Conservation (phyloP, 345 rosid genomes). For the Lepidium sativum region DNA sequence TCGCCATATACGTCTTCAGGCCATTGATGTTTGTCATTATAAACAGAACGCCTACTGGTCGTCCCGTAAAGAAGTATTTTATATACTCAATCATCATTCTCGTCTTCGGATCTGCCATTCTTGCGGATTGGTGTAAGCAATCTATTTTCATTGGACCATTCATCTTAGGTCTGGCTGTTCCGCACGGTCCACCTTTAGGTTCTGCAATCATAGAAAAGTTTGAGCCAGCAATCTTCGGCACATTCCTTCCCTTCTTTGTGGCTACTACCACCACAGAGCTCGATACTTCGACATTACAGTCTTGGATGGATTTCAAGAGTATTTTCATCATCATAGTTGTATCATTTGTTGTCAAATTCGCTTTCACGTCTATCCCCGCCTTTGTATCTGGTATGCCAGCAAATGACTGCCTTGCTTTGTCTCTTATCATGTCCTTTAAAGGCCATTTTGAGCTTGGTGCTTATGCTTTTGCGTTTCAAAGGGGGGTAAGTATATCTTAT, state of each 20-base stretch:
- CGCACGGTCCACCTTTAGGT: conserved; percentile 42
- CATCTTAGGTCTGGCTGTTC: conserved; percentile 34
- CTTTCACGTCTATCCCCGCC: conserved; percentile 23
- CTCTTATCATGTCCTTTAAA: conserved; percentile 38
- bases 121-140: conserved; percentile 11
- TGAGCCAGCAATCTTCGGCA: conserved; percentile 24
- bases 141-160: conserved; percentile 31
- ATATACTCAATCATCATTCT: conserved; percentile 22
- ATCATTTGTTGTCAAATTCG: conserved; percentile 23
- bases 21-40: conserved; percentile 25
- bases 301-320: neutral
- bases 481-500: conserved; percentile 11
- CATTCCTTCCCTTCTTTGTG: conserved; percentile 23
- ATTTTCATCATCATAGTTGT: neutral
- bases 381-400: conserved; percentile 32
- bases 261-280: conserved; percentile 10
- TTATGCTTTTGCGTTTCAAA: neutral
- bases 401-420: conserved; percentile 34
- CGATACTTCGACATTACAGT: neutral
- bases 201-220: conserved; percentile 33
- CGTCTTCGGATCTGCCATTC: conserved; percentile 15
- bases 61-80: conserved; percentile 20
- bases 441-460: conserved; percentile 35
- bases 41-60: conserved; percentile 30
- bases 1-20: conserved; percentile 15